Conservation (phyloP, 1,139 yeast genomes). For the Hansenula lynferdii region DNA sequence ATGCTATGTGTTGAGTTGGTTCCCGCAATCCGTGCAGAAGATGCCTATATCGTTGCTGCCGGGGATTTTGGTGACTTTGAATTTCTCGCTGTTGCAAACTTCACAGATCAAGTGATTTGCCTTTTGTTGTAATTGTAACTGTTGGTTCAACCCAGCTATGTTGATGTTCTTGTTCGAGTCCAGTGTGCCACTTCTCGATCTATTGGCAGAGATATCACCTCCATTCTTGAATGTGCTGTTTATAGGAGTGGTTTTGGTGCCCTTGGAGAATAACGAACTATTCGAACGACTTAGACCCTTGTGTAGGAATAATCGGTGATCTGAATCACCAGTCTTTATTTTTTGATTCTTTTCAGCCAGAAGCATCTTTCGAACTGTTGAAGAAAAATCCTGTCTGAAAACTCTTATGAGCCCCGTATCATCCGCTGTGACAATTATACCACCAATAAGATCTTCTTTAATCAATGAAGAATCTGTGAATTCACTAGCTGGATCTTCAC, state of each 20-base stretch:
- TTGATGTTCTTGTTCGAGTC: slow-evolving; percentile 8
- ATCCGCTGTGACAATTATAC: slow-evolving; percentile 68
- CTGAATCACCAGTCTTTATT: slow-evolving; percentile 9
- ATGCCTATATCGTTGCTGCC: slow-evolving; percentile 11
- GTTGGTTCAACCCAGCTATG: slow-evolving; percentile 1
- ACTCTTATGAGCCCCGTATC: slow-evolving; percentile 68
- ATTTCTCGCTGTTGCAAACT: slow-evolving; percentile 31
- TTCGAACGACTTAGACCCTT: slow-evolving; percentile 12
- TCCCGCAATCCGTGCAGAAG: slow-evolving; percentile 31
- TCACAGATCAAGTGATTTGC: slow-evolving; percentile 25
- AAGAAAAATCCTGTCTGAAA: slow-evolving; percentile 74
- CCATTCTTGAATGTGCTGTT: no score
- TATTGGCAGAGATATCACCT: slow-evolving; percentile 7
- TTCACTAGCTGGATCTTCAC: not conserved
- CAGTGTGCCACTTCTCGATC: slow-evolving; percentile 18
- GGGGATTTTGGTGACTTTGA: slow-evolving; percentile 18
- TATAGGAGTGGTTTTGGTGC: no score
- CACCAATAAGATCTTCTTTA: slow-evolving; percentile 26
- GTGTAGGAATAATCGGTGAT: slow-evolving; percentile 7
- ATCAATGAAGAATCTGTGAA: slow-evolving; percentile 12
- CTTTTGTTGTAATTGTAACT: slow-evolving; percentile 10
- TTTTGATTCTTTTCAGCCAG: slow-evolving; percentile 17
- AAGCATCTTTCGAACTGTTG: slow-evolving; percentile 32
- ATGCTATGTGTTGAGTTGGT: slow-evolving; percentile 24
- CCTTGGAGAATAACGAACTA: slow-evolving; percentile 14